phyloP scores from a whole-genome alignment of 176 grass and related monocot species.

The Cenchrus purpureus region DNA sequence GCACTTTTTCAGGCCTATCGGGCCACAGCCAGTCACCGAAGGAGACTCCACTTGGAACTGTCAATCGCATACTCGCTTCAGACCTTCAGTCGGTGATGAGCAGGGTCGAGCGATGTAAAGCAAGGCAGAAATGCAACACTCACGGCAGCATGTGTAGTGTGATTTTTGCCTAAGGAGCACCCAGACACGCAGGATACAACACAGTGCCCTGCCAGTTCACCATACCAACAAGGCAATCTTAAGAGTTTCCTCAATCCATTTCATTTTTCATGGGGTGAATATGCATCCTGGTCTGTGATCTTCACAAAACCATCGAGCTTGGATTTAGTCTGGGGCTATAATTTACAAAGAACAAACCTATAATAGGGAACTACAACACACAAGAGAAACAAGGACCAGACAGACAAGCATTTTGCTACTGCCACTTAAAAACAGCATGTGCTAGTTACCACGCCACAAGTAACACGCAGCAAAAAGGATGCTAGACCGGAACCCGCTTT shows the following conservation, averaged over 20 bases:
- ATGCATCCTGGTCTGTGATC: slow-evolving; percentile 10
- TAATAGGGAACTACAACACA: slow-evolving; percentile 34
- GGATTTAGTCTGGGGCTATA: background rate
- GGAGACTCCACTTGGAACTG: too few species aligned
- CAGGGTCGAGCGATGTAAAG: too few species aligned
- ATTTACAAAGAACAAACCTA: slow-evolving; percentile 51
- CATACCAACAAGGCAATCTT: background rate
- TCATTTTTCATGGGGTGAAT: slow-evolving; percentile 1
- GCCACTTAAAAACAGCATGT: slow-evolving; percentile 3
- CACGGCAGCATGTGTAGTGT: too few species aligned
- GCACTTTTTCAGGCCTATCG: too few species aligned
- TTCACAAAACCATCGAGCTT: background rate
- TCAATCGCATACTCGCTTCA: too few species aligned
- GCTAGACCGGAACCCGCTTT: slow-evolving; percentile 85
- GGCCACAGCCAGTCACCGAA: too few species aligned
- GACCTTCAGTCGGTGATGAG: too few species aligned
- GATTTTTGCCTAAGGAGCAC: too few species aligned
- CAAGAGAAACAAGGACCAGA: background rate
- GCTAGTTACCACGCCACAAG: slow-evolving; percentile 34
- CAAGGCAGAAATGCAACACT: too few species aligned
- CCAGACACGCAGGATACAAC: background rate
- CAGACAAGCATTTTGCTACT: slow-evolving; percentile 32
- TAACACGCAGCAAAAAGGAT: background rate
- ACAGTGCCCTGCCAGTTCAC: background rate
- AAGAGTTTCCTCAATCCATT: slow-evolving; percentile 34